Base-by-base conservation (phyloP, 176 grass and related monocot genomes). In the Poa pratensis region DNA sequence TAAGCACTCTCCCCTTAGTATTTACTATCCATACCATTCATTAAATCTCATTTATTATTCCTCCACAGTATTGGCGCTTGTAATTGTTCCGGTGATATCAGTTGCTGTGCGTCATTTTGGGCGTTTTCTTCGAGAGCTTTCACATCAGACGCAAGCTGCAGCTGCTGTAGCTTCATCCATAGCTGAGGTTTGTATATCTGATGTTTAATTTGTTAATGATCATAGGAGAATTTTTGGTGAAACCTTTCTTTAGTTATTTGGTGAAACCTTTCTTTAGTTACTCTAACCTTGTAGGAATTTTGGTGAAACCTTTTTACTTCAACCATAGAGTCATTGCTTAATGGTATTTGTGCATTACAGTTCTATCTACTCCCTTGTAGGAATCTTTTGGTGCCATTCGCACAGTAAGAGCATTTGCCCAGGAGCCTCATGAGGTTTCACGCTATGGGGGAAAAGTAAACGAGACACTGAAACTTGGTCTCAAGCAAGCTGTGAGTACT, bases 311-410 rank as follows among this genome's bases (percentile, higher is more conserved):
- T 82, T 52, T 81, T 59, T 18, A 57, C 70, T 80, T 61, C 42
- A 89, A 79, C 20, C n/a, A 63, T 84, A 83, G 43, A 46, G 35
- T 69, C 8, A 3, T 59, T 51, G 2, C 45, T 83, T 50, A 13
- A 63, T 86, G 67, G 15, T 51, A 30, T 74, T 79, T 86, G 20
- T 83, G 37, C 24, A 43, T 85, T 90, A 87, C 45, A 86, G 58
- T 18, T 40, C 18, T 90, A 51, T 87, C 48, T 84, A 76, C 60
- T 72, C 40, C 23, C 54, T 57, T 91, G 71, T 88, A 99, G 94
- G 94, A 99, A 93, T 94, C 96, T 59, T 96, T 99, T 91, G 96
- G 91, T 70, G 93, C 93, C 40, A 92, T 99, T 67, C 94, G 93
- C 65, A 99, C 96, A 49, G 91, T 99, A 87, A 92, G 96, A 84